These are phyloP conservation scores for Mortierella sp. DNA, from an alignment of 371 early-diverging fungal genomes.

Conservation along the genomic window DNA sequence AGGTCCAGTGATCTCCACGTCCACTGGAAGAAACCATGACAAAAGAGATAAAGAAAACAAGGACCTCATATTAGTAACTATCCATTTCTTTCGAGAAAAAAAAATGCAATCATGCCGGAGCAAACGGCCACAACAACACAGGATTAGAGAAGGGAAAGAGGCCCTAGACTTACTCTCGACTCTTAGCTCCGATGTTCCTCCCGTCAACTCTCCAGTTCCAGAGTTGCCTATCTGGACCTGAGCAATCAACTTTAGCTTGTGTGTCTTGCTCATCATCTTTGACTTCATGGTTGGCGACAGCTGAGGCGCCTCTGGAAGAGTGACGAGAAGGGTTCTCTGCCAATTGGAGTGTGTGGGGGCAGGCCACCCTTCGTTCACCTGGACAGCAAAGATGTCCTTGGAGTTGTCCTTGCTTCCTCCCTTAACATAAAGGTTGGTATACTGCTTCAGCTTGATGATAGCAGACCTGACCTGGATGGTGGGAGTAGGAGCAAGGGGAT, in stretches of 20 bases:
- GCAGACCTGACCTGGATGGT: slow-evolving; percentile 15
- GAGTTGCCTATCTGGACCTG: slow-evolving; percentile 7
- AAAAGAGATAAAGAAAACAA: neutral
- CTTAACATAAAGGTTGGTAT: slow-evolving; percentile 8
- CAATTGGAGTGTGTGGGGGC: slow-evolving; percentile 7
- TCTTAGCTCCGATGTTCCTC: slow-evolving; percentile 7
- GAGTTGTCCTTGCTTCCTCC: neutral
- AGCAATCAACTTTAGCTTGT: slow-evolving; percentile 24
- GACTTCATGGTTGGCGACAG: slow-evolving; percentile 14
- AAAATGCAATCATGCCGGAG: too few species aligned
- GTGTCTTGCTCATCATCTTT: slow-evolving; percentile 10
- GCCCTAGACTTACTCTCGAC: slow-evolving; percentile 28
- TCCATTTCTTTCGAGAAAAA: too few species aligned
- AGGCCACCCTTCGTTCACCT: slow-evolving; percentile 25
- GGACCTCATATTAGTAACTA: neutral
- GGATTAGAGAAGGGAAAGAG: neutral
- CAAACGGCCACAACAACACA: too few species aligned
- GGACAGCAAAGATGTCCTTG: slow-evolving; percentile 15
- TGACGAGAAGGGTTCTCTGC: slow-evolving; percentile 22
- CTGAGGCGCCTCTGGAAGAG: slow-evolving; percentile 16
- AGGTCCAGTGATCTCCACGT: slow-evolving; percentile 27
- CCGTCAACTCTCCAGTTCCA: too few species aligned
- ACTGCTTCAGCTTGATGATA: slow-evolving; percentile 32
- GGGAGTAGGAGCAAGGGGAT: neutral
- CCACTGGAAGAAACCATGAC: slow-evolving; percentile 15